phyloP scores from a whole-genome alignment of 768 basidiomycete species.

The Chalciporus chontae region DNA sequence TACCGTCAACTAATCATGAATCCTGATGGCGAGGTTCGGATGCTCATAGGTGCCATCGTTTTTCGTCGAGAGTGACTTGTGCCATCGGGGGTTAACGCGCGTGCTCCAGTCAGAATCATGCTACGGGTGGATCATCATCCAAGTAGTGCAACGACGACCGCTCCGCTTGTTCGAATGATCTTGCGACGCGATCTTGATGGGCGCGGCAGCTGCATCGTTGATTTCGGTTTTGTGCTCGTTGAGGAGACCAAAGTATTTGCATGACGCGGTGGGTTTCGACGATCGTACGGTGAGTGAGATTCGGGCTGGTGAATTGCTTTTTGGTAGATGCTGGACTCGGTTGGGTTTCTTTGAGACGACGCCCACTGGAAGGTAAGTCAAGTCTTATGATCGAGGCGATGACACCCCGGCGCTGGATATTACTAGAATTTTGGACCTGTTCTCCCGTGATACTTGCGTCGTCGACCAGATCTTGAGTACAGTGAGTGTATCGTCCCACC shows the following conservation, averaged over 20 bases:
- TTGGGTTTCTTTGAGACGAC: slow-evolving; percentile 92
- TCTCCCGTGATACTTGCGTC: slow-evolving; percentile 84
- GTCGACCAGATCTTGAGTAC: slow-evolving; percentile 81
- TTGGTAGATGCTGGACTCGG: slow-evolving; percentile 69
- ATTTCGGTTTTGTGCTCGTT: slow-evolving; percentile 79
- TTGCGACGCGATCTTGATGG: slow-evolving; percentile 42
- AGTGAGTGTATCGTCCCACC: slow-evolving; percentile 26
- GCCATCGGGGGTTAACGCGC: background rate
- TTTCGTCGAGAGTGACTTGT: background rate
- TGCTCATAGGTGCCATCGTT: slow-evolving; percentile 63
- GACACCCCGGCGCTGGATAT: background rate
- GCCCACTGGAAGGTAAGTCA: slow-evolving; percentile 69
- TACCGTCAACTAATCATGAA: slow-evolving; percentile 60
- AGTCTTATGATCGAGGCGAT: background rate
- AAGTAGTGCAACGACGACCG: slow-evolving; percentile 44
- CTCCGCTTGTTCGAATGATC: slow-evolving; percentile 30
- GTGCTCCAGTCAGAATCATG: slow-evolving; percentile 42
- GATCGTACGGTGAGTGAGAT: background rate
- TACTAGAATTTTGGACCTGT: slow-evolving; percentile 78
- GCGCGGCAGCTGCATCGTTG: slow-evolving; percentile 54
- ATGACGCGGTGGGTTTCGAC: slow-evolving; percentile 58
- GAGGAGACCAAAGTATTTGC: slow-evolving; percentile 68
- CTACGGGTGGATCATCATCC: slow-evolving; percentile 42
- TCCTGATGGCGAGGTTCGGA: slow-evolving; percentile 61
- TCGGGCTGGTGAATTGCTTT: slow-evolving; percentile 1